A percentile compares a stretch with the other conserved stretches of the same genome.
Conservation (phyloP, 73 alveolate genomes). For the Symbiodinium pilosum region DNA sequence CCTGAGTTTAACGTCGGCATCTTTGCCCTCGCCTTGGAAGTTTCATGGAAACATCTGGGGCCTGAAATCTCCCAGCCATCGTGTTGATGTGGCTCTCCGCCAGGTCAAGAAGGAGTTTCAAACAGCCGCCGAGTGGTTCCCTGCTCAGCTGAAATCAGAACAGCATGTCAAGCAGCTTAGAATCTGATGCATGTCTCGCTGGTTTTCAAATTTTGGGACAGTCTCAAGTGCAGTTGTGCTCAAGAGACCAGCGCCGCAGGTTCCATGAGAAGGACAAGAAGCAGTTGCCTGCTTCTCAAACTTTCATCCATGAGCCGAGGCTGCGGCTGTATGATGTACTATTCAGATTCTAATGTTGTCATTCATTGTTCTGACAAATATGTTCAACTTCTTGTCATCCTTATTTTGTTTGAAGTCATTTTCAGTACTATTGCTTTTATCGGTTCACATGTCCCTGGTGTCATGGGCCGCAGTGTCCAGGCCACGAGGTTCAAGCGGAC, state of each 20-base stretch:
- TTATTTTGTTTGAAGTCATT: background rate
- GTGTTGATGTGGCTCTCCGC: background rate
- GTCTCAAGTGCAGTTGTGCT: no score
- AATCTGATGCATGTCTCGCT: background rate
- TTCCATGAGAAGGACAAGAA: constrained; percentile 89
- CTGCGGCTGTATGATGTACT: no score
- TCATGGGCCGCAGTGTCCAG: no score
- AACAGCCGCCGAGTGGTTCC: constrained; percentile 79
- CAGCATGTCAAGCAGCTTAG: no score
- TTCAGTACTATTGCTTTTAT: no score
- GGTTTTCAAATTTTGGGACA: no score
- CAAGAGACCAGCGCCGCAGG: no score
- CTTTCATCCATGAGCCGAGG: no score
- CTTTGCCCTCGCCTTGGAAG: constrained; percentile 2
- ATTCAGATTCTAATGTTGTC: background rate
- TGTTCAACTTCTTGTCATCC: background rate
- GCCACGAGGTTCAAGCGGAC: background rate
- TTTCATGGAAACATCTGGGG: background rate
- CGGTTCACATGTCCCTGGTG: no score
- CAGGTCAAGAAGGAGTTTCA: constrained; percentile 82
- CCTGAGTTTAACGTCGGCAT: constrained; percentile 74
- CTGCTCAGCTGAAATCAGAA: background rate
- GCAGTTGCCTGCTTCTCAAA: constrained; percentile 54
- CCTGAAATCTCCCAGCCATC: background rate
- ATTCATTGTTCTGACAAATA: no score